Conservation (phyloP, 1,284 basidiomycete genomes). For the Sanghuangporus baumii region DNA sequence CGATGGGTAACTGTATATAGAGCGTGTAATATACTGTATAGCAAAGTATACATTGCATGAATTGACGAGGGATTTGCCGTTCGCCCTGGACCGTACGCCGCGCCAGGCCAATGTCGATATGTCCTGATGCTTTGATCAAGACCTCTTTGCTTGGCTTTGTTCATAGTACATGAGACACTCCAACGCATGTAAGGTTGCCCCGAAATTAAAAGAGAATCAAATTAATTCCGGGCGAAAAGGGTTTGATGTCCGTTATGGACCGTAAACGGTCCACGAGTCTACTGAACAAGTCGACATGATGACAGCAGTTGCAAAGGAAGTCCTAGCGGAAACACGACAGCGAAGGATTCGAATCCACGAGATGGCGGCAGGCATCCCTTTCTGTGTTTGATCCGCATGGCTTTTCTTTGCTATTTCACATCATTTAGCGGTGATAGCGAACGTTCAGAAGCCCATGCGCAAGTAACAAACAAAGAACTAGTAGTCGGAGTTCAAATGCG, state of each 20-base stretch:
- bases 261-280: neutral
- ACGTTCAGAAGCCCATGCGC: too few species aligned
- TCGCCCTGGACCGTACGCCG: too few species aligned
- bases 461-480: too few species aligned
- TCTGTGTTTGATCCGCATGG: too few species aligned
- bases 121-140: too few species aligned
- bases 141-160: neutral
- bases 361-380: constrained; percentile 50
- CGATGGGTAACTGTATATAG: neutral
- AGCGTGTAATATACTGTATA: too few species aligned
- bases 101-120: too few species aligned
- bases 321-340: neutral
- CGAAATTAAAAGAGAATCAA: neutral
- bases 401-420: too few species aligned
- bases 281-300: neutral
- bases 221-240: neutral
- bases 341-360: neutral
- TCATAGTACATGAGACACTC: neutral
- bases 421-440: too few species aligned
- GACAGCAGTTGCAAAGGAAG: neutral
- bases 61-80: too few species aligned
- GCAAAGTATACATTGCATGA: too few species aligned
- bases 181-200: neutral
- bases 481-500: too few species aligned
- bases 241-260: neutral